Evolutionary conservation across 176 grass and related monocot genomes (phyloP).

Genomic region (Oryza longistaminata): DNA sequence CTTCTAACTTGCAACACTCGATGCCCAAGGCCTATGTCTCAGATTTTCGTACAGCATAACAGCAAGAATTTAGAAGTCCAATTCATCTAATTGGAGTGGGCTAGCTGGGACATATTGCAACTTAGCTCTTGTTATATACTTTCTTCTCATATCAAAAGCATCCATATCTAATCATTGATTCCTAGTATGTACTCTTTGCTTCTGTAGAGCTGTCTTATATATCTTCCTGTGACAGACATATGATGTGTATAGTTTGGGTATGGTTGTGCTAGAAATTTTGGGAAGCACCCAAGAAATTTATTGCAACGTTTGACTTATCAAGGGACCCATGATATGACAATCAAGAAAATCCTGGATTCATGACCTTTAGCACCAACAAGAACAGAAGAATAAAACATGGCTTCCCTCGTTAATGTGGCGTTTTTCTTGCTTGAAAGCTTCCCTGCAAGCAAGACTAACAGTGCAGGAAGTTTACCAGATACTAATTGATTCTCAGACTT

Average conservation of each 20-base stretch:
- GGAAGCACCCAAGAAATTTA: neutral
- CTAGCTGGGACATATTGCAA: conserved; percentile 32
- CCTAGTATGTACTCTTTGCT: neutral
- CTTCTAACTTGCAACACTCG: conserved; percentile 12
- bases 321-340: neutral
- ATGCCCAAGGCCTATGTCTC: conserved; percentile 12
- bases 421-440: conserved; percentile 8
- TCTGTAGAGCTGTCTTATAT: neutral
- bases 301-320: neutral
- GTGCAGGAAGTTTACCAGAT: neutral
- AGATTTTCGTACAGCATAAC: neutral
- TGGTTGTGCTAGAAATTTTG: conserved; percentile 21
- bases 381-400: neutral
- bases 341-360: neutral
- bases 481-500: neutral
- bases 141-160: neutral
- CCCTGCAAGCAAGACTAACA: conserved; percentile 16
- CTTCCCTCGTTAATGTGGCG: neutral
- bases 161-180: neutral
- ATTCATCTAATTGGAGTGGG: neutral
- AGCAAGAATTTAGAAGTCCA: conserved; percentile 16
- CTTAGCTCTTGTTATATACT: neutral
- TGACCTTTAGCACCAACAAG: neutral
- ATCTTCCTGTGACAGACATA: conserved; percentile 11
- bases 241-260: conserved; percentile 26